Evolutionary conservation across 2,329 filamentous ascomycete species (phyloP).

Genomic region (Pseudopyricularia javanii): DNA sequence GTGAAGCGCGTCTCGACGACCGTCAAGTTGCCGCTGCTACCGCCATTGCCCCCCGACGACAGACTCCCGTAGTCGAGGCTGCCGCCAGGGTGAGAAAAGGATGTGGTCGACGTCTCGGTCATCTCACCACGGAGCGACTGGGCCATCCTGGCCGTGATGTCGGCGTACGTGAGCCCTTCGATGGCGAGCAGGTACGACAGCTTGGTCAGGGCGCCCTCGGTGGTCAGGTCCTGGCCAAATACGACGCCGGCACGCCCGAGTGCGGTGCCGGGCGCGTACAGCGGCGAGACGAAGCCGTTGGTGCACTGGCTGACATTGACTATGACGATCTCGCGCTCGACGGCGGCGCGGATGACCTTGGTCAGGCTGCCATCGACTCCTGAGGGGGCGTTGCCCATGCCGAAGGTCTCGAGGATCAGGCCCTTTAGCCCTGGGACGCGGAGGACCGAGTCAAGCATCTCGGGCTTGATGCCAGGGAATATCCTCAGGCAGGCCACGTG

Average conservation of each 20-base stretch:
- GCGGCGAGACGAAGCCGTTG: slow-evolving; percentile 61
- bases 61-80: slow-evolving; percentile 21
- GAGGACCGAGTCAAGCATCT: slow-evolving; percentile 81
- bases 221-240: slow-evolving; percentile 79
- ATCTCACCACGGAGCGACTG: slow-evolving; percentile 72
- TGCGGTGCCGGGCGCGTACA: slow-evolving; percentile 68
- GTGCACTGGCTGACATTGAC: slow-evolving; percentile 89
- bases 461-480: slow-evolving; percentile 86
- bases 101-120: slow-evolving; percentile 60
- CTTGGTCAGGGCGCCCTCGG: slow-evolving; percentile 84
- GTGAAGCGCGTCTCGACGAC: slow-evolving; percentile 52
- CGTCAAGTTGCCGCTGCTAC: slow-evolving; percentile 33
- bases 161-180: slow-evolving; percentile 47
- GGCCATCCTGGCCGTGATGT: slow-evolving; percentile 61
- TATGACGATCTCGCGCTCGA: slow-evolving; percentile 69
- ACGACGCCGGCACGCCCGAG: slow-evolving; percentile 77
- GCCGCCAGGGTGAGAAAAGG: slow-evolving; percentile 63
- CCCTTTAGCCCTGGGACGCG: slow-evolving; percentile 65
- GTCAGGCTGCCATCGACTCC: slow-evolving; percentile 70
- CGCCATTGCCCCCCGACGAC: slow-evolving; percentile 39
- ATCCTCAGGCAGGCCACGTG: slow-evolving; percentile 82
- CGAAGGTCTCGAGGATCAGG: slow-evolving; percentile 82
- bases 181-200: slow-evolving; percentile 71
- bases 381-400: slow-evolving; percentile 81
- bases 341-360: slow-evolving; percentile 63